These are phyloP conservation scores for Xylariaceae sp. DNA, from an alignment of 2,329 filamentous ascomycete species.

Conservation along the genomic window DNA sequence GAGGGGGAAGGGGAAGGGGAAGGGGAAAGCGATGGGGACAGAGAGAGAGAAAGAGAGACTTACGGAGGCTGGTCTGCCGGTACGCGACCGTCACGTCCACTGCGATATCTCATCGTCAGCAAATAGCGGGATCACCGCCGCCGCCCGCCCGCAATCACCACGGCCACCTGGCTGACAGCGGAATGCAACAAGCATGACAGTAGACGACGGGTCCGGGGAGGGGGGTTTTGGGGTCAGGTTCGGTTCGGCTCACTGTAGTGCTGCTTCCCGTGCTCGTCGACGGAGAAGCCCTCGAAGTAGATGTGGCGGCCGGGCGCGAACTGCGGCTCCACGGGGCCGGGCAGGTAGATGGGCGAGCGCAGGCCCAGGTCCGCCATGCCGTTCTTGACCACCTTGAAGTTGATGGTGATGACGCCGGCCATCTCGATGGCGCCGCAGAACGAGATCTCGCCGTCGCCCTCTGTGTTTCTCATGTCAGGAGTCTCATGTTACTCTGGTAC, in stretches of 20 bases:
- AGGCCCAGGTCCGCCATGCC: slow-evolving; percentile 68
- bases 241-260: slow-evolving; percentile 61
- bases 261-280: slow-evolving; percentile 82
- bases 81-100: slow-evolving; percentile 82
- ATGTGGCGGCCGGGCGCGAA: slow-evolving; percentile 77
- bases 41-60: slow-evolving; percentile 11
- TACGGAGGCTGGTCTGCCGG: slow-evolving; percentile 65
- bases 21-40: too few species aligned
- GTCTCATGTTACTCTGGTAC: too few species aligned
- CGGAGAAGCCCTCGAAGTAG: slow-evolving; percentile 84
- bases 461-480: too few species aligned
- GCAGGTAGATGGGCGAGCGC: slow-evolving; percentile 78
- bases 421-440: slow-evolving; percentile 92
- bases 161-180: too few species aligned
- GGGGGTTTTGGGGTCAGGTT: too few species aligned
- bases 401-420: slow-evolving; percentile 84
- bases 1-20: too few species aligned
- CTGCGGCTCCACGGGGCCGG: slow-evolving; percentile 80
- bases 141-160: too few species aligned
- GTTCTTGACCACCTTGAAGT: slow-evolving; percentile 79
- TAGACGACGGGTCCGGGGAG: too few species aligned
- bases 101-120: too few species aligned
- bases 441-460: slow-evolving; percentile 85
- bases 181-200: neutral
- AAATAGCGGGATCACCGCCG: too few species aligned